Evolutionary conservation across 352 stramenopile genomes (phyloP).

Genomic region (Globisporangium viniferum): DNA sequence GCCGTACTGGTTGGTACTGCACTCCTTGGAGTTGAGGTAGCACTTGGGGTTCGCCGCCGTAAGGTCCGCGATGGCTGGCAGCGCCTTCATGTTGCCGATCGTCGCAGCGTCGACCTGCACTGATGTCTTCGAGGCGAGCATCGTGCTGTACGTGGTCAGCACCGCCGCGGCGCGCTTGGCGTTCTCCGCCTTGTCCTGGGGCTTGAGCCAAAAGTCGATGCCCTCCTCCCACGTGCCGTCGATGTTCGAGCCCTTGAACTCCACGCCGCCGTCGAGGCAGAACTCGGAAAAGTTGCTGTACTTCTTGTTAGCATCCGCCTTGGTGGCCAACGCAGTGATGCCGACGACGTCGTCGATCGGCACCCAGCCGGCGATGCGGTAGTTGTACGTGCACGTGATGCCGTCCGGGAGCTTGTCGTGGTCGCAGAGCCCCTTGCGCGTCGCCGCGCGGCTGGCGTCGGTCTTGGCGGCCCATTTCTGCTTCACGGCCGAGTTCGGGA

Average conservation of each 20-base stretch:
- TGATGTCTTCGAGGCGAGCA: conserved; percentile 26
- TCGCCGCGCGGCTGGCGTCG: background rate
- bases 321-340: conserved; percentile 55
- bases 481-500: conserved; percentile 62
- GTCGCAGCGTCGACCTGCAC: conserved; percentile 22
- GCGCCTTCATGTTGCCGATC: conserved; percentile 28
- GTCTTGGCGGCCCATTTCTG: conserved; percentile 1
- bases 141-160: conserved; percentile 38
- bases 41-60: conserved; percentile 51
- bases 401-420: conserved; percentile 36
- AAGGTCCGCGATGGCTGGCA: conserved; percentile 49
- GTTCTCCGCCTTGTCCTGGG: conserved; percentile 48
- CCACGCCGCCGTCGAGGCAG: conserved; percentile 46
- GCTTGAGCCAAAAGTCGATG: conserved; percentile 64
- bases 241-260: conserved; percentile 40
- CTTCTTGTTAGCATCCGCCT: conserved; percentile 8
- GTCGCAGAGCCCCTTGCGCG: conserved; percentile 1
- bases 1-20: conserved; percentile 42
- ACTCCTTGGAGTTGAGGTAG: conserved; percentile 60
- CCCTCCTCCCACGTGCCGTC: conserved; percentile 30
- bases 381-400: conserved; percentile 68
- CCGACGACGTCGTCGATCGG: conserved; percentile 72
- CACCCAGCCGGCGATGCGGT: conserved; percentile 66
- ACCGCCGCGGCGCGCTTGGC: conserved; percentile 35
- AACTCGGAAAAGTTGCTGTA: conserved; percentile 76